Evolutionary conservation across 345 rosid species (phyloP).

Genomic region (Citrus hindsii): DNA sequence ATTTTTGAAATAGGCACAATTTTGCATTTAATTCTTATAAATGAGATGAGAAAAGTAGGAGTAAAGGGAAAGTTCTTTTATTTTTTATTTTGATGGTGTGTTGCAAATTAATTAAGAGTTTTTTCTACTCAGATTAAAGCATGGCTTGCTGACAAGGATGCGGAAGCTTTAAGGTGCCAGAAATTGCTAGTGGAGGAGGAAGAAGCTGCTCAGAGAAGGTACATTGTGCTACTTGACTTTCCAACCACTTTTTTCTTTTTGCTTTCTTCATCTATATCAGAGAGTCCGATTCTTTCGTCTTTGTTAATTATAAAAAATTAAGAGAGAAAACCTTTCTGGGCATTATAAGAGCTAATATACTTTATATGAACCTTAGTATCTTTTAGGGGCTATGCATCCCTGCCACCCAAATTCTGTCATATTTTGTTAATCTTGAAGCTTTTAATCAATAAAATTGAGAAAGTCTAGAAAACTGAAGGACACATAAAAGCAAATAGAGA

Average conservation of each 20-base stretch:
- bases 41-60: not conserved
- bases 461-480: not conserved
- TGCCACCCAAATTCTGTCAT: too few relatives aligned
- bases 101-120: conserved; percentile 2
- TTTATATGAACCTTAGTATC: not conserved
- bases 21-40: not conserved
- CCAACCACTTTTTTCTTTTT: not conserved
- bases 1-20: not conserved
- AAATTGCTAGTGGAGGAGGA: conserved; percentile 92
- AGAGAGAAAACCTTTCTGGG: too few relatives aligned
- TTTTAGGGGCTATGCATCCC: not conserved
- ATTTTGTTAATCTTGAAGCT: not conserved
- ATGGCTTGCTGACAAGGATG: conserved; percentile 94
- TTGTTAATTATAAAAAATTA: too few relatives aligned
- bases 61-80: too few relatives aligned
- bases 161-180: conserved; percentile 92
- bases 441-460: not conserved
- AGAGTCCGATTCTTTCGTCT: not conserved
- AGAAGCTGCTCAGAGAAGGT: conserved; percentile 95
- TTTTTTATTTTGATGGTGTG: not conserved
- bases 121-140: conserved; percentile 58
- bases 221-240: conserved; percentile 3
- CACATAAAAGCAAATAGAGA: not conserved
- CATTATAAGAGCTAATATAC: not conserved
- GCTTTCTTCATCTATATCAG: not conserved